phyloP scores from a whole-genome alignment of 2,329 filamentous ascomycete genomes.

The Ceratocystis destructans region DNA sequence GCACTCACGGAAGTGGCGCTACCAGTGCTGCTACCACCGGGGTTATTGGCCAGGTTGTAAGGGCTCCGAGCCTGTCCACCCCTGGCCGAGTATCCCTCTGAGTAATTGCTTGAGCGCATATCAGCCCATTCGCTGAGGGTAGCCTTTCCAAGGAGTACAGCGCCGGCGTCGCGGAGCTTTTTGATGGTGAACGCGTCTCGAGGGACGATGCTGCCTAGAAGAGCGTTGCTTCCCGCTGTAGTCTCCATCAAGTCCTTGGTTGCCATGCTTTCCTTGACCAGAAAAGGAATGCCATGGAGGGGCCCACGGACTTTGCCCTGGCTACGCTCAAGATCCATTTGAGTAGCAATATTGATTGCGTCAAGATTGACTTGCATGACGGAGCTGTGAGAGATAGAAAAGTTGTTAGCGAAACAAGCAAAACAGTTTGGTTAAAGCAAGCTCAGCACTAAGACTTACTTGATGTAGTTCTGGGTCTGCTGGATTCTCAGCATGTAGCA shows the following conservation, averaged over 20 bases:
- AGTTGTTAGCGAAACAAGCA: not conserved
- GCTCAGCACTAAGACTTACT: slow-evolving; percentile 30
- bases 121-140: slow-evolving; percentile 61
- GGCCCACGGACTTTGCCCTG: slow-evolving; percentile 44
- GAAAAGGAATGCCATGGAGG: slow-evolving; percentile 61
- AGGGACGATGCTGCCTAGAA: slow-evolving; percentile 51
- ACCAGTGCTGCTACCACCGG: slow-evolving; percentile 56
- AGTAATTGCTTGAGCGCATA: slow-evolving; percentile 54
- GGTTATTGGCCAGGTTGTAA: slow-evolving; percentile 55
- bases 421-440: not conserved
- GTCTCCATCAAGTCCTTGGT: slow-evolving; percentile 59
- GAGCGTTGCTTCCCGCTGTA: slow-evolving; percentile 54
- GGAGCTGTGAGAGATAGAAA: slow-evolving; percentile 28
- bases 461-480: slow-evolving; percentile 52
- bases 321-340: slow-evolving; percentile 46
- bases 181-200: slow-evolving; percentile 53
- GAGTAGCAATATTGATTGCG: slow-evolving; percentile 44
- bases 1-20: slow-evolving; percentile 50
- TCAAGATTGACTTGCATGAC: slow-evolving; percentile 58
- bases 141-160: slow-evolving; percentile 57
- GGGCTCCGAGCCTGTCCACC: slow-evolving; percentile 51
- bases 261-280: slow-evolving; percentile 61
- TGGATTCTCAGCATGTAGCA: slow-evolving; percentile 49
- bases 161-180: slow-evolving; percentile 49
- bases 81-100: slow-evolving; percentile 51